A percentile compares a stretch with the other conserved stretches of the same genome.
phyloP scores from a whole-genome alignment of 495 filamentous ascomycete species.

The Lentithecium fluviatile region DNA sequence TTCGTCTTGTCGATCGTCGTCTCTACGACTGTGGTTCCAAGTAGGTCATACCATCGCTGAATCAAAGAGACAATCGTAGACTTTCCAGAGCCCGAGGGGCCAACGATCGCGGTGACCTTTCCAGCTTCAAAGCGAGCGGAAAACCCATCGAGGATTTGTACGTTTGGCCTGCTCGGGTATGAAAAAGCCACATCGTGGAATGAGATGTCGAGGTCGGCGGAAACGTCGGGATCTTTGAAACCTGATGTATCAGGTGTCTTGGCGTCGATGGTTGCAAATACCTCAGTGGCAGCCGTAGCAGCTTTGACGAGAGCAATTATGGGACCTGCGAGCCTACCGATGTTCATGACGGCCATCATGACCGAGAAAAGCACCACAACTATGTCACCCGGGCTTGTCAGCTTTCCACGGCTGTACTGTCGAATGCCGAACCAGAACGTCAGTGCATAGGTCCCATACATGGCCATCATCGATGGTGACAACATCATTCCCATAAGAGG shows the following conservation, averaged over 20 bases:
- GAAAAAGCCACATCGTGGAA: conserved; percentile 35
- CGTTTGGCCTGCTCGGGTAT: conserved; percentile 38
- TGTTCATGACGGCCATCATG: conserved; percentile 30
- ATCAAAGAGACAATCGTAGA: conserved; percentile 37
- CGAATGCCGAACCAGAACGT: conserved; percentile 42
- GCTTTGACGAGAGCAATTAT: conserved; percentile 37
- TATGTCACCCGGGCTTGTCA: conserved; percentile 22
- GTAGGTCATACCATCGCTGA: conserved; percentile 34
- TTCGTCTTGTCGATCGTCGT: conserved; percentile 3
- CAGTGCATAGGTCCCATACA: conserved; percentile 38
- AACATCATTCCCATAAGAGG: conserved; percentile 48
- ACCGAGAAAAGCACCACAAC: conserved; percentile 37
- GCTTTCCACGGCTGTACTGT: conserved; percentile 29
- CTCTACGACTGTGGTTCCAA: conserved; percentile 1
- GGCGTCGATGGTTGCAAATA: conserved; percentile 36
- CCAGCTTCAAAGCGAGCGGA: conserved; percentile 31
- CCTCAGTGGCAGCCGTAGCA: conserved; percentile 27
- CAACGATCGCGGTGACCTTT: conserved; percentile 40
- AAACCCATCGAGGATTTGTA: conserved; percentile 34
- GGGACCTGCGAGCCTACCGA: conserved; percentile 24
- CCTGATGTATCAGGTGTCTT: conserved; percentile 33
- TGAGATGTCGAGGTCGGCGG: conserved; percentile 26
- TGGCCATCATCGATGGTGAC: conserved; percentile 33
- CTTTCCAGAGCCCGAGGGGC: conserved; percentile 40
- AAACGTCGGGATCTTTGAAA: conserved; percentile 34